Percentiles rank a stretch among this genome's conserved stretches.
Evolutionary conservation across 2,329 filamentous ascomycete genomes (phyloP).

Genomic region (Elsinoe perseae): DNA sequence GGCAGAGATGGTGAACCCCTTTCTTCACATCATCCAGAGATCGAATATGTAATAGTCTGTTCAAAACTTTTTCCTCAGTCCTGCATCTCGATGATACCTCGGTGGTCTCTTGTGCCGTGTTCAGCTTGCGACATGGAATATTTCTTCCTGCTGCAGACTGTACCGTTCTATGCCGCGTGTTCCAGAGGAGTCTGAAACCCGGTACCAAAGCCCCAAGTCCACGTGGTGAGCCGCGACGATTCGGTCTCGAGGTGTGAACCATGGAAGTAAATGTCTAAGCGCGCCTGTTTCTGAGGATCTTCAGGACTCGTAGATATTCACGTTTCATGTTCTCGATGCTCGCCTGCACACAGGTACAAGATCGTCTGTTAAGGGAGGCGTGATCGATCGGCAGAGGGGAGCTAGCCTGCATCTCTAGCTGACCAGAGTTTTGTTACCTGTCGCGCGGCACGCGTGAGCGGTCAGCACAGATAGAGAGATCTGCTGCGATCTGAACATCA

Average conservation of each 20-base stretch:
- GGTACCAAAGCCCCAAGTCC: background rate
- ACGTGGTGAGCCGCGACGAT: conserved; percentile 11
- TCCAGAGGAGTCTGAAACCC: conserved; percentile 10
- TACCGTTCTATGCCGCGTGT: conserved; percentile 9
- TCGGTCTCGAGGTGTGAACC: background rate
- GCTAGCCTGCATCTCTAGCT: background rate
- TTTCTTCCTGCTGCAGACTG: background rate
- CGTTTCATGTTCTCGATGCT: background rate
- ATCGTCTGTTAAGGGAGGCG: background rate
- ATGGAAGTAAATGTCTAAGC: background rate
- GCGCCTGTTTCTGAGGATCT: background rate
- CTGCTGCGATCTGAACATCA: background rate
- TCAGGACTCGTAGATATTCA: background rate
- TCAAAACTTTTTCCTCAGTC: background rate
- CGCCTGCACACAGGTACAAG: conserved; percentile 1
- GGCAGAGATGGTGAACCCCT: conserved; percentile 13
- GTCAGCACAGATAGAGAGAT: background rate
- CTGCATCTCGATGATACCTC: background rate
- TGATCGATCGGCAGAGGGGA: background rate
- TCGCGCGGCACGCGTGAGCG: background rate
- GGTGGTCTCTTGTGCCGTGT: background rate
- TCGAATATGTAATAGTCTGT: conserved; percentile 15
- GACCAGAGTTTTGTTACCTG: background rate
- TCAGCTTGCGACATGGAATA: background rate
- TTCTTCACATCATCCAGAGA: conserved; percentile 13